Conservation (phyloP, 345 rosid species). For the Psidium guajava region DNA sequence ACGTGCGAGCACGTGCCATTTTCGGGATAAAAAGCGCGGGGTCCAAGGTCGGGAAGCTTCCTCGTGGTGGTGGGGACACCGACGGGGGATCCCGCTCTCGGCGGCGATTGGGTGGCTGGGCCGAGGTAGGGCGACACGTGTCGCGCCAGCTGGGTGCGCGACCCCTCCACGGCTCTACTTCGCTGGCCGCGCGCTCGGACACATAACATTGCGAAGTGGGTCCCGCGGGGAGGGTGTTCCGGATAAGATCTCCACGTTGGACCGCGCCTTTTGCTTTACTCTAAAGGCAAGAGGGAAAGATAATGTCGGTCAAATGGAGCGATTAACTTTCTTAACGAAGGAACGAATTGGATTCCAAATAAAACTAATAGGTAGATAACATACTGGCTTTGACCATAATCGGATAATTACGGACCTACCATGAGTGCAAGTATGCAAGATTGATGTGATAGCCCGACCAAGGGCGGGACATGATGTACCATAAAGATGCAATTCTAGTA, state of each 20-base stretch:
- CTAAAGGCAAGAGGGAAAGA: neutral
- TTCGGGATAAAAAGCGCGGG: constrained; percentile 8
- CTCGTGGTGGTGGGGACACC: neutral
- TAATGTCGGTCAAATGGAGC: too few relatives aligned
- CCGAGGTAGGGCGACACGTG: constrained; percentile 2
- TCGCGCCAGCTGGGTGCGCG: neutral
- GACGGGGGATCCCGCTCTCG: neutral
- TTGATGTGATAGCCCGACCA: too few relatives aligned
- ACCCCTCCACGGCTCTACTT: neutral
- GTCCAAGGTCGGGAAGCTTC: constrained; percentile 17
- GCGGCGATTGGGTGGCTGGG: constrained; percentile 7
- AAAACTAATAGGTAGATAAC: too few relatives aligned
- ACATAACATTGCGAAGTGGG: neutral
- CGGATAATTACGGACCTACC: too few relatives aligned
- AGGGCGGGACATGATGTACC: too few relatives aligned
- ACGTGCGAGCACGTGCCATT: constrained; percentile 13
- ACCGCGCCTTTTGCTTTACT: neutral
- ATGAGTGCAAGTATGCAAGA: too few relatives aligned
- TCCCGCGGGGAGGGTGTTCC: neutral
- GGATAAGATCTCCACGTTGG: constrained; percentile 1
- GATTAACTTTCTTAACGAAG: too few relatives aligned
- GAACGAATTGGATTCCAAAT: too few relatives aligned
- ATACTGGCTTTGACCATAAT: too few relatives aligned
- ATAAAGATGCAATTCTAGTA: too few relatives aligned
- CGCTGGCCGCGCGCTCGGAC: neutral